phyloP scores from a whole-genome alignment of 2,329 filamentous ascomycete genomes.

The Nannizzia gypsea region DNA sequence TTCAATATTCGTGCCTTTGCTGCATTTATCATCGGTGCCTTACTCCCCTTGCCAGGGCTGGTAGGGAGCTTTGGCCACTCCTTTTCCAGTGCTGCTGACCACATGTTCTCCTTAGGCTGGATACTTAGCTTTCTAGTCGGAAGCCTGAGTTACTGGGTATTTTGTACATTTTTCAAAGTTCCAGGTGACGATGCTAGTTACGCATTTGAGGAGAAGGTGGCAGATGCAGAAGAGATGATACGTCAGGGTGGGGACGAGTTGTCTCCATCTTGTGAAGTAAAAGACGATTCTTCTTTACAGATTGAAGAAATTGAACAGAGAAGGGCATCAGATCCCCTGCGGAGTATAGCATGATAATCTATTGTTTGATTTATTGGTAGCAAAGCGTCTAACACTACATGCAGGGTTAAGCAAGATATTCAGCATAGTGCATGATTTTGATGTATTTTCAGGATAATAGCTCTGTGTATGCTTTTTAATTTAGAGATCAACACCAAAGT shows the following conservation, averaged over 20 bases:
- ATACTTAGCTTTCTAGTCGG: constrained; percentile 18
- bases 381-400: too few relatives aligned
- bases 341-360: not conserved
- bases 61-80: constrained; percentile 13
- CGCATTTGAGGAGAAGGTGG: constrained; percentile 10
- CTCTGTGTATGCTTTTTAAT: too few relatives aligned
- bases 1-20: constrained; percentile 21
- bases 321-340: not conserved
- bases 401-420: too few relatives aligned
- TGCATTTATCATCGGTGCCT: constrained; percentile 17
- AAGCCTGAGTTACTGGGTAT: constrained; percentile 13
- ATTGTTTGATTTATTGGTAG: not conserved
- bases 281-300: not conserved
- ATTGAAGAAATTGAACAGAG: not conserved
- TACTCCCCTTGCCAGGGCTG: constrained; percentile 17
- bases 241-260: not conserved
- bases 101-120: constrained; percentile 19
- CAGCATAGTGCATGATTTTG: too few relatives aligned
- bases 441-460: too few relatives aligned
- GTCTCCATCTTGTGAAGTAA: not conserved
- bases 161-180: constrained; percentile 13
- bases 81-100: constrained; percentile 12
- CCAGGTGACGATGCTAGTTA: constrained; percentile 9
- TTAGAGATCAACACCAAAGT: not conserved
- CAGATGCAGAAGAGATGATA: constrained; percentile 8